Evolutionary conservation across 495 filamentous ascomycete species (phyloP), one percentile per base, ranked within the genome.

Genomic region (Immersiella caudata): DNA sequence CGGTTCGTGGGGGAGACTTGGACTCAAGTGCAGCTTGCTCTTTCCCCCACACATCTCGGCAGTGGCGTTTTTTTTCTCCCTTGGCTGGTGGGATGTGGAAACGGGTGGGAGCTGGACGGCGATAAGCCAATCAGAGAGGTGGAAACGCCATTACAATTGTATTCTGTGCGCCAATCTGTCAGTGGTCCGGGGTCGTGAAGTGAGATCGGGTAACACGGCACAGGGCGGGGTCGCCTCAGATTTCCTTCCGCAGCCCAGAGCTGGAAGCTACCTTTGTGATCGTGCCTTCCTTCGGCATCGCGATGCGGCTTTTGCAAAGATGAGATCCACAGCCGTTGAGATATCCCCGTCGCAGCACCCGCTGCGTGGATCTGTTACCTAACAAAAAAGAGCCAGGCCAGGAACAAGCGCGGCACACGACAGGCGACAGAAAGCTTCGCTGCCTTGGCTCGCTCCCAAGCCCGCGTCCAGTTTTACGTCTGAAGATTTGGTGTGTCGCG

Each of bases 341-440:
- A 46, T 12, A 14, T 36, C 33, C 12, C 33, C 33, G 33, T n/a
- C n/a, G 33, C 6, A 46, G 40, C 40, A 2, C 11, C 40, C 40
- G 29, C 2, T 14, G 40, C 2, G 40, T 18, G 40, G 40, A 18
- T 46, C 40, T 46, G 9, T 46, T 46, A 46, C 40, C 40, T 46
- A 46, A 46, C 40, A 18, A 46, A 14, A 33, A 46, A 46, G 40
- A 46, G 2, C 5, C 9, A 5, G 40, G 2, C 40, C 40, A 46
- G 40, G 40, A 46, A 46, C 40, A 46, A 46, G 40, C 40, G 11
- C 40, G 40, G 40, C 9, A 46, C 5, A 12, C 9, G 4, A 6
- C 40, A 6, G 33, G 40, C 40, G 14, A 22, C 25, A 22, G 33
- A 58, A 59, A 59, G 57, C 57, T 59, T 59, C 57, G 57, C 57